Evolutionary conservation across 1,139 yeast species (phyloP).

Genomic region (Zygoascus sp.): DNA sequence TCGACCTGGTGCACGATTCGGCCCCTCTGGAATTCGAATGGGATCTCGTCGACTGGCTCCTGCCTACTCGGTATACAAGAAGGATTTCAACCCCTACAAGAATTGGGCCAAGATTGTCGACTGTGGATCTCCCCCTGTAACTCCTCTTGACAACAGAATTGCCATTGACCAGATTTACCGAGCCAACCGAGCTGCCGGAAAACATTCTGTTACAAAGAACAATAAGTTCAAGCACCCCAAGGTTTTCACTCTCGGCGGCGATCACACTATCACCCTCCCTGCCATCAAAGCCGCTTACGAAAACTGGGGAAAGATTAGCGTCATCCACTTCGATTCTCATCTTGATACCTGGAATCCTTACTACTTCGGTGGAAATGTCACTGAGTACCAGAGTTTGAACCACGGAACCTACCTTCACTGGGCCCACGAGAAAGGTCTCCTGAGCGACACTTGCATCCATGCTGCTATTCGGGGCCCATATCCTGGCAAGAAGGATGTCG

Average conservation of each 20-base stretch:
- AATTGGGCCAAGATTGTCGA: constrained; percentile 55
- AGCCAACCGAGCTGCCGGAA: constrained; percentile 59
- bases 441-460: constrained; percentile 52
- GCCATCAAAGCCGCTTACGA: constrained; percentile 57
- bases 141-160: constrained; percentile 67
- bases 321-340: constrained; percentile 73
- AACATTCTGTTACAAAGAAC: constrained; percentile 39
- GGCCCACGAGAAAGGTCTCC: constrained; percentile 51
- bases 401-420: constrained; percentile 77
- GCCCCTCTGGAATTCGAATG: constrained; percentile 66
- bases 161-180: constrained; percentile 66
- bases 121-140: constrained; percentile 74
- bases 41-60: constrained; percentile 54
- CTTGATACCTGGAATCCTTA: constrained; percentile 64
- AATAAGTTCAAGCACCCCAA: constrained; percentile 43
- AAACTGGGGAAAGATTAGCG: constrained; percentile 56
- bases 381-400: constrained; percentile 43
- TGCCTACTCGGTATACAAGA: constrained; percentile 46
- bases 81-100: constrained; percentile 54
- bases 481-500: constrained; percentile 41
- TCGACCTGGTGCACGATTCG: constrained; percentile 72
- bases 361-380: constrained; percentile 64
- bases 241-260: constrained; percentile 33
- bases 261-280: constrained; percentile 62
- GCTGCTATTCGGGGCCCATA: constrained; percentile 62